Base-by-base conservation (phyloP, 1,284 basidiomycete genomes). In the Pisolithus thermaeus region DNA sequence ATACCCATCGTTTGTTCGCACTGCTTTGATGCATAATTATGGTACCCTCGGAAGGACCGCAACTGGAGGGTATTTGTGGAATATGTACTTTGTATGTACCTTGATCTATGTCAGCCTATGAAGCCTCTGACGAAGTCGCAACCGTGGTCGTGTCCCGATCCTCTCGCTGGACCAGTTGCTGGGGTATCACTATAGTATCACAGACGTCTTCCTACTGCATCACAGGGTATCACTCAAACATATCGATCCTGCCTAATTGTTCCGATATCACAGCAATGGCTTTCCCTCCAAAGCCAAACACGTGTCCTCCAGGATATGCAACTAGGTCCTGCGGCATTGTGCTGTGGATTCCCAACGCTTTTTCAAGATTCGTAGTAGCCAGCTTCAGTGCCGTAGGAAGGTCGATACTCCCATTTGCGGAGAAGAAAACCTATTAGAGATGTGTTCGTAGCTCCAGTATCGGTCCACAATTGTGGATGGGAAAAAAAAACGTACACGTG, bases 311-410 rank as follows among this genome's bases (percentile, higher is more conserved):
- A 43, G 73, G 70, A 52, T 74, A 83, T 1, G 79, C 83, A 7
- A 84, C 81, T 46, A 81, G 73, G 51, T 82, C 77, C 39, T 60
- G 52, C 12, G 55, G 56, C 51, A 59, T 61, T 5, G 56, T 51
- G 8, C 37, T 47, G 5, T 42, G 42, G 3, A 64, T 18, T 4
- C 63, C 62, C 28, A 91, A 70, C 42, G 92, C 68, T 45, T 75
- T 75, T 58, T 87, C 83, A 35, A 79, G 66, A 59, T 76, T 77
- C 32, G 67, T 73, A 27, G 75, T 75, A 23, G 69, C 75, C 12
- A 79, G 60, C 3, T 69, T 67, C 47, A 75, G 71, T 12, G 73
- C 75, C 23, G 75, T 67, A 14, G 64, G 56, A 52, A 71, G 62
- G 49, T 65, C 64, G 43, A 80, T 71, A 18, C 64, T 62, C 1